Conservation (phyloP, 352 stramenopile species). For the Phytophthora megakarya region DNA sequence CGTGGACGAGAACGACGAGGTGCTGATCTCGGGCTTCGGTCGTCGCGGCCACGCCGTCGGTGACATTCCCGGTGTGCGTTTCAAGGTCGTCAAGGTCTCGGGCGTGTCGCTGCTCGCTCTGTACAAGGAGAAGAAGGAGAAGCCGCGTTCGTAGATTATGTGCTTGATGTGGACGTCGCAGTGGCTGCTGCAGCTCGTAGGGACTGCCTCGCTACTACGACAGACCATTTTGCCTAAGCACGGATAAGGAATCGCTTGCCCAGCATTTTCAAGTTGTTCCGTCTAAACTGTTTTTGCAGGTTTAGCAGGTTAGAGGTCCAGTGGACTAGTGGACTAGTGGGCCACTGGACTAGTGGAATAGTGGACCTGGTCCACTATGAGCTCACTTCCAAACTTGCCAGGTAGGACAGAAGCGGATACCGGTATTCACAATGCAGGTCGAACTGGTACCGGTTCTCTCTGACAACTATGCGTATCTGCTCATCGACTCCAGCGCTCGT, state of each 20-base stretch:
- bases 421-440: slow-evolving; percentile 52
- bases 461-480: slow-evolving; percentile 94
- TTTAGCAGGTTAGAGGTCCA: too few relatives aligned
- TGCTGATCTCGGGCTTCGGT: slow-evolving; percentile 99
- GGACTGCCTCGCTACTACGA: too few relatives aligned
- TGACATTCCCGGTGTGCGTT: slow-evolving; percentile 99
- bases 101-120: slow-evolving; percentile 98
- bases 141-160: slow-evolving; percentile 96
- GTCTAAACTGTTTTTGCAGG: too few relatives aligned
- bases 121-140: slow-evolving; percentile 99
- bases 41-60: slow-evolving; percentile 98
- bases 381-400: neutral
- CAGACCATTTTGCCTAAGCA: slow-evolving; percentile 39
- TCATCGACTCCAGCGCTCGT: slow-evolving; percentile 65
- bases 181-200: slow-evolving; percentile 5
- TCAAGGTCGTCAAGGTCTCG: slow-evolving; percentile 99
- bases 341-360: too few relatives aligned
- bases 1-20: slow-evolving; percentile 99
- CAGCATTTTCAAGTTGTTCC: slow-evolving; percentile 26
- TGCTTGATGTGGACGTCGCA: slow-evolving; percentile 10
- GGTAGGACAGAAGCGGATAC: neutral
- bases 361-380: too few relatives aligned
- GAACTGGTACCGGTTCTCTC: slow-evolving; percentile 82
- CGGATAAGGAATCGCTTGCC: slow-evolving; percentile 49
- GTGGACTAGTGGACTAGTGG: too few relatives aligned